Conservation (phyloP, 768 basidiomycete species). For the Leccinum boreale region DNA sequence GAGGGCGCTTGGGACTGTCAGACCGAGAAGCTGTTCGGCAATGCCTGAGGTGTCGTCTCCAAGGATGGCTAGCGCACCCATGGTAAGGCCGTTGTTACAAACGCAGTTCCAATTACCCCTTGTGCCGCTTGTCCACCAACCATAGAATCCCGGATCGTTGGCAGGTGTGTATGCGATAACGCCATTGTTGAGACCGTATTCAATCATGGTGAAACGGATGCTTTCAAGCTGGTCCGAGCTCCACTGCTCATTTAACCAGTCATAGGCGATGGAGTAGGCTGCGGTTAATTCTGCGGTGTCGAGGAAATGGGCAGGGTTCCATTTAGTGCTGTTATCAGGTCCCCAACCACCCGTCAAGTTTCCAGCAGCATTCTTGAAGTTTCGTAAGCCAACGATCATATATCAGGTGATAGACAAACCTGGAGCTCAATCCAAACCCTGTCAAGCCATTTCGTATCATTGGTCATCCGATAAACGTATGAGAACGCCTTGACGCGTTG, state of each 20-base stretch:
- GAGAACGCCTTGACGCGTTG: conserved; percentile 88
- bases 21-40: conserved; percentile 61
- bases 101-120: conserved; percentile 99
- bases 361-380: conserved; percentile 61
- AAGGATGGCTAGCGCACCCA: conserved; percentile 88
- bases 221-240: conserved; percentile 62
- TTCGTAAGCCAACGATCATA: not conserved
- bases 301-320: conserved; percentile 92
- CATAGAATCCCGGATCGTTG: conserved; percentile 35
- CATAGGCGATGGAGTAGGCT: conserved; percentile 91
- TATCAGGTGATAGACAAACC: conserved; percentile 42
- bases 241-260: conserved; percentile 93
- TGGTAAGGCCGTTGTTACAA: conserved; percentile 85
- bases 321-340: conserved; percentile 54
- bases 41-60: conserved; percentile 75
- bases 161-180: conserved; percentile 46
- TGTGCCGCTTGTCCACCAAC: conserved; percentile 77
- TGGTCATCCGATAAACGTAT: conserved; percentile 88
- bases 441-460: conserved; percentile 89
- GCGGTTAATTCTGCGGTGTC: conserved; percentile 87
- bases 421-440: conserved; percentile 79
- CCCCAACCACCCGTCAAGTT: conserved; percentile 69
- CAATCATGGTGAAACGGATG: conserved; percentile 71
- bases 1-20: conserved; percentile 72
- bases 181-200: conserved; percentile 74